Percentiles rank a stretch among this genome's conserved stretches.
Evolutionary conservation across 495 filamentous ascomycete genomes (phyloP).

Genomic region (Aspergillus biplanus): DNA sequence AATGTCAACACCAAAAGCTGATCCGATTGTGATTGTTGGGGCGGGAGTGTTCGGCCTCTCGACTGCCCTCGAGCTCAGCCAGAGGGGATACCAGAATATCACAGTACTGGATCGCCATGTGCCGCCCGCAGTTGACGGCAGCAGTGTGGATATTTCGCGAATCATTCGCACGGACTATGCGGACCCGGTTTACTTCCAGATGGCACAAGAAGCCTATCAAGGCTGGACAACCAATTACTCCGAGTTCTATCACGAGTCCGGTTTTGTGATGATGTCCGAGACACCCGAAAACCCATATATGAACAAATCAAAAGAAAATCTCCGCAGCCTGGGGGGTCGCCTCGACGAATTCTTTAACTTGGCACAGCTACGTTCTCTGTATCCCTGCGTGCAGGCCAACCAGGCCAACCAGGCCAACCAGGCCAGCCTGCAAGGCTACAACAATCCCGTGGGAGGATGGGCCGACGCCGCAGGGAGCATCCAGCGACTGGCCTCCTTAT

Average conservation of each 20-base stretch:
- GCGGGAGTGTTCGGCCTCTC: slow-evolving; percentile 72
- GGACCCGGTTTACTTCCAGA: slow-evolving; percentile 64
- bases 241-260: slow-evolving; percentile 41
- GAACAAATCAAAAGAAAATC: slow-evolving; percentile 40
- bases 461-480: slow-evolving; percentile 72
- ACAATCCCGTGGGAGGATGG: slow-evolving; percentile 74
- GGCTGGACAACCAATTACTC: slow-evolving; percentile 59
- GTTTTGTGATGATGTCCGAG: slow-evolving; percentile 21
- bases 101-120: slow-evolving; percentile 66
- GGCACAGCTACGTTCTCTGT: slow-evolving; percentile 42
- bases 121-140: slow-evolving; percentile 60
- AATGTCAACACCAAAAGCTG: slow-evolving; percentile 30
- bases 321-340: slow-evolving; percentile 41
- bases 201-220: slow-evolving; percentile 65
- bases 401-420: slow-evolving; percentile 54
- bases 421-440: slow-evolving; percentile 68
- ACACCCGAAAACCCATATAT: slow-evolving; percentile 16
- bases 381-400: slow-evolving; percentile 47
- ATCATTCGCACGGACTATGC: slow-evolving; percentile 76
- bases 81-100: slow-evolving; percentile 56
- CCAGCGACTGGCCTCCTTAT: slow-evolving; percentile 51
- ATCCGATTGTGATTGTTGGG: slow-evolving; percentile 66
- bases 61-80: slow-evolving; percentile 61
- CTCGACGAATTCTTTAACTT: slow-evolving; percentile 39
- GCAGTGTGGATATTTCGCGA: slow-evolving; percentile 69